Percentiles rank a stretch among this genome's conserved stretches.
Evolutionary conservation across 1,284 basidiomycete genomes (phyloP).

Genomic region (Trametes pubescens): DNA sequence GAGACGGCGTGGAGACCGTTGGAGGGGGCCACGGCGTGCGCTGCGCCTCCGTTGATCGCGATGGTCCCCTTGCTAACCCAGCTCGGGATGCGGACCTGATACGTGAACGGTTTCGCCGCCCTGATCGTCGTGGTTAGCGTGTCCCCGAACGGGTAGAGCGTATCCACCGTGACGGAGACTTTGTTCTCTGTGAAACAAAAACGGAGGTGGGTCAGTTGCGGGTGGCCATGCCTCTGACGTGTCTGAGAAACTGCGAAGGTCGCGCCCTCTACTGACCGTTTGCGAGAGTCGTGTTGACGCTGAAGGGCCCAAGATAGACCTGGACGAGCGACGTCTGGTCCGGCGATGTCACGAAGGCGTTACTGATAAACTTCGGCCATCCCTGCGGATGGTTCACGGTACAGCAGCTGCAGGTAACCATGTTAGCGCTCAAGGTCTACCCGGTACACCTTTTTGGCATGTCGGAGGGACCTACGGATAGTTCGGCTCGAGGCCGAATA

Average conservation of each 20-base stretch:
- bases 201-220: background rate
- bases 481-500: constrained; percentile 53
- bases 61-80: constrained; percentile 62
- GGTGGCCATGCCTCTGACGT: background rate
- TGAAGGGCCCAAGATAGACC: constrained; percentile 64
- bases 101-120: constrained; percentile 58
- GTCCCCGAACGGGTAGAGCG: constrained; percentile 66
- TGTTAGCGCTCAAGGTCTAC: background rate
- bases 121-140: constrained; percentile 57
- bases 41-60: constrained; percentile 51
- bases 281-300: constrained; percentile 52
- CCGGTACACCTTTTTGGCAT: background rate
- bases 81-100: constrained; percentile 62
- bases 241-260: background rate
- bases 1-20: constrained; percentile 58
- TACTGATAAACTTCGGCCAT: constrained; percentile 68
- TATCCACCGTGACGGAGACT: constrained; percentile 58
- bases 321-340: constrained; percentile 60
- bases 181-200: constrained; percentile 44
- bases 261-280: constrained; percentile 42
- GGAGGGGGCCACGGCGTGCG: constrained; percentile 48
- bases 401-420: constrained; percentile 52
- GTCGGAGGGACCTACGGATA: constrained; percentile 37
- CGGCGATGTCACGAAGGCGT: constrained; percentile 60
- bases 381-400: constrained; percentile 70